These are phyloP conservation scores for Alternaria rosae DNA, from an alignment of 2,329 filamentous ascomycete species.

Conservation along the genomic window DNA sequence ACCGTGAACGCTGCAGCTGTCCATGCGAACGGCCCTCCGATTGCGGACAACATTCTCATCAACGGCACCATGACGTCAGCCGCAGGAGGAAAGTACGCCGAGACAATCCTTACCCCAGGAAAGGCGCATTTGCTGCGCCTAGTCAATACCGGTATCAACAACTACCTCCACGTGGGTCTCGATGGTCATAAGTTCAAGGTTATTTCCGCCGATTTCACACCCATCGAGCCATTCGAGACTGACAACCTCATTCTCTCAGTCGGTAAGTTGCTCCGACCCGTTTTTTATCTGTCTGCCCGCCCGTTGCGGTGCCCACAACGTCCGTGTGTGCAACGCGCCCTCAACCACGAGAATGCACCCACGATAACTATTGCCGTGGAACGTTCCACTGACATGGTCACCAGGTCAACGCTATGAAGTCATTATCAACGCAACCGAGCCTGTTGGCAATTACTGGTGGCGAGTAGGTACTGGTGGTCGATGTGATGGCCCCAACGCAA, in stretches of 20 bases:
- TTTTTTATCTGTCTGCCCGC: background rate
- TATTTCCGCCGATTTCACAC: slow-evolving; percentile 54
- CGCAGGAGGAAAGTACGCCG: slow-evolving; percentile 43
- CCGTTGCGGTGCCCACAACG: slow-evolving; percentile 3
- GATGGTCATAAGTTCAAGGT: slow-evolving; percentile 53
- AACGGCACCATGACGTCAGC: slow-evolving; percentile 63
- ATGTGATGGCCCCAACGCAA: slow-evolving; percentile 47
- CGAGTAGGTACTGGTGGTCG: slow-evolving; percentile 44
- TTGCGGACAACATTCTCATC: slow-evolving; percentile 57
- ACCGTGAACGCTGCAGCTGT: slow-evolving; percentile 43
- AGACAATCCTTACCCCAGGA: slow-evolving; percentile 46
- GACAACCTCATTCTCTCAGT: slow-evolving; percentile 45
- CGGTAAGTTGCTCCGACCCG: slow-evolving; percentile 35
- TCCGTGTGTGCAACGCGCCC: slow-evolving; percentile 11
- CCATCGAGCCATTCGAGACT: slow-evolving; percentile 52
- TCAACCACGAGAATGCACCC: slow-evolving; percentile 16
- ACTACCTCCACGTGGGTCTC: slow-evolving; percentile 32
- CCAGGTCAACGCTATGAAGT: slow-evolving; percentile 52
- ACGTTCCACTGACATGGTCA: slow-evolving; percentile 30
- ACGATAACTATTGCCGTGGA: slow-evolving; percentile 4
- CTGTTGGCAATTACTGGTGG: slow-evolving; percentile 46
- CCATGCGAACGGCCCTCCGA: slow-evolving; percentile 50
- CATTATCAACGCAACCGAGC: slow-evolving; percentile 47
- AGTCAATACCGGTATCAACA: slow-evolving; percentile 48
- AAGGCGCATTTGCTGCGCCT: slow-evolving; percentile 56